These are phyloP conservation scores for Spongiforma sp. DNA, from an alignment of 1,284 basidiomycete genomes.

Conservation along the genomic window DNA sequence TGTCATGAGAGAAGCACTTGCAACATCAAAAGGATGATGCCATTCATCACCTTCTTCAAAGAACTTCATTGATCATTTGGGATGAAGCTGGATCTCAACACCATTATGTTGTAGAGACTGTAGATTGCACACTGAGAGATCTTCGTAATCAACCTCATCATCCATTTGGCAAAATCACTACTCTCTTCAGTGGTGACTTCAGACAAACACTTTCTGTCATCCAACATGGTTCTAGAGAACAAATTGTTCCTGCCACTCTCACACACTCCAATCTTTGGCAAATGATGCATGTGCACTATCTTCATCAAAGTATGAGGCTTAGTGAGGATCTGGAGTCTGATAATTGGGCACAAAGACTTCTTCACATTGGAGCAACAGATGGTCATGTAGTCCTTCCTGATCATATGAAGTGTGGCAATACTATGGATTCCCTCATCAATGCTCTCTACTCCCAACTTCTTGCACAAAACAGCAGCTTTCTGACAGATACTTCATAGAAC, in stretches of 20 bases:
- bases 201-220: slow-evolving; percentile 38
- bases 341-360: slow-evolving; percentile 46
- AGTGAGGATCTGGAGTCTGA: slow-evolving; percentile 26
- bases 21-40: slow-evolving; percentile 34
- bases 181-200: slow-evolving; percentile 49
- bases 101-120: slow-evolving; percentile 36
- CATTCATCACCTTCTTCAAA: neutral
- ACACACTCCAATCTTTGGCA: too few species aligned
- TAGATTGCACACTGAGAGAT: slow-evolving; percentile 39
- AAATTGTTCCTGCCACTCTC: too few species aligned
- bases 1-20: slow-evolving; percentile 38
- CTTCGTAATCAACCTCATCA: slow-evolving; percentile 24
- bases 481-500: neutral
- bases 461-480: neutral
- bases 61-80: slow-evolving; percentile 1
- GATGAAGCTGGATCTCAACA: slow-evolving; percentile 44
- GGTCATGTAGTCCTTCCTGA: slow-evolving; percentile 33
- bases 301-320: slow-evolving; percentile 46
- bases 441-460: neutral
- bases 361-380: slow-evolving; percentile 42
- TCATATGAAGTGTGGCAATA: neutral
- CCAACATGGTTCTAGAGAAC: slow-evolving; percentile 19
- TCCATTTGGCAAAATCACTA: slow-evolving; percentile 46
- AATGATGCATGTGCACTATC: slow-evolving; percentile 38
- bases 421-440: neutral